Evolutionary conservation across 352 stramenopile species (phyloP).

Genomic region (Pythium rishiriense): DNA sequence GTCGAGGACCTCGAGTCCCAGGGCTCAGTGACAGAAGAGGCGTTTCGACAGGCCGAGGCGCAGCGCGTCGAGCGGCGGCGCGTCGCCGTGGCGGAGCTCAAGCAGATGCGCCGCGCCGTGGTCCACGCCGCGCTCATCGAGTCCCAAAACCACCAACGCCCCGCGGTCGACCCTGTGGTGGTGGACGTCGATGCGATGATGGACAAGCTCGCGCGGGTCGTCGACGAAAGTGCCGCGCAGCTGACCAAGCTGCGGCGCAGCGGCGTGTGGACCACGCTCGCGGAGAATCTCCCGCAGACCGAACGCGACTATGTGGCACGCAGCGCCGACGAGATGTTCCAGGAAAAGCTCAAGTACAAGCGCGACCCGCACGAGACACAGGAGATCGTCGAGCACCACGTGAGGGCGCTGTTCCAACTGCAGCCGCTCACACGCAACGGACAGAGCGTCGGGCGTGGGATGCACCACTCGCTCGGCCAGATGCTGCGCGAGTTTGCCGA

Average conservation of each 20-base stretch:
- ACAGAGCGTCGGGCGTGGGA: slow-evolving; percentile 34
- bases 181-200: slow-evolving; percentile 35
- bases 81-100: slow-evolving; percentile 13
- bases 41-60: slow-evolving; percentile 16
- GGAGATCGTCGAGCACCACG: slow-evolving; percentile 39
- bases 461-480: slow-evolving; percentile 54
- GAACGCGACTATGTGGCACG: slow-evolving; percentile 56
- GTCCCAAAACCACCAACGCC: not conserved
- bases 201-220: slow-evolving; percentile 42
- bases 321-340: slow-evolving; percentile 57
- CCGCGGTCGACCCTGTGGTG: not conserved
- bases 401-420: slow-evolving; percentile 41
- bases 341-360: slow-evolving; percentile 68
- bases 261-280: slow-evolving; percentile 41
- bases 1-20: slow-evolving; percentile 24
- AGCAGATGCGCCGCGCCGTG: not conserved
- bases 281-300: slow-evolving; percentile 38
- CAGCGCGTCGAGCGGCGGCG: slow-evolving; percentile 19
- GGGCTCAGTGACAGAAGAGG: slow-evolving; percentile 21
- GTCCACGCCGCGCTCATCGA: slow-evolving; percentile 8
- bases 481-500: slow-evolving; percentile 50
- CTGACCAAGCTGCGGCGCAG: slow-evolving; percentile 11
- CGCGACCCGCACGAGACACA: slow-evolving; percentile 35
- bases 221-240: slow-evolving; percentile 39
- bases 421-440: slow-evolving; percentile 42